Base-by-base conservation (phyloP, 2,329 filamentous ascomycete genomes). In the Thyridium curvatum region DNA sequence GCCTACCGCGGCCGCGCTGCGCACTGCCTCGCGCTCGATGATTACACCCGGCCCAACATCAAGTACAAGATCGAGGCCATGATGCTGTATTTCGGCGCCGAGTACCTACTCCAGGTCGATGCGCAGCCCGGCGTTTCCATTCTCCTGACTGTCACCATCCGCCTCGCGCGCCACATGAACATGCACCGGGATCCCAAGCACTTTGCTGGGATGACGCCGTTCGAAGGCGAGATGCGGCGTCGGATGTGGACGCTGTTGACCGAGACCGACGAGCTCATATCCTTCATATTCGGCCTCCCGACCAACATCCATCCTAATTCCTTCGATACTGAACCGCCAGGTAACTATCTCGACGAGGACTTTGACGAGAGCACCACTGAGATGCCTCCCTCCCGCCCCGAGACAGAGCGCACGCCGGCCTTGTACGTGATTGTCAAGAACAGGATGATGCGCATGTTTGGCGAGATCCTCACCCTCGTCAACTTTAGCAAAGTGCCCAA, bases 231-330 rank as follows among this genome's bases (percentile, higher is more conserved):
- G 54, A 70, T 75, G 59, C 62, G 71, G 14, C 61, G 72, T 4
- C 59, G 72, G n/a, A 55, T 63, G 3, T 76, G 72, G 69, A 34
- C 39, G 2, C 63, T 70, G 37, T 60, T 66, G 45, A 59, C 66
- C 13, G 65, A 70, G 44, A 58, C 66, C 14, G 72, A 76, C 46
- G 52, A 68, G 4, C 46, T 73, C 3, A 65, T 71, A 34, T 70
- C 69, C 1, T 71, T 69, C 42, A 69, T 75, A 51, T 64, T 72
- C n/a, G 70, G 72, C 8, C 64, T 75, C 50, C 71, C 72, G 2
- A 58, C 66, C n/a, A 66, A 68, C 39, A 60, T 74, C 35, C 60
- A 68, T 39, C 59, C 68, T 16, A 61, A 64, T 10, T 61, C 68
- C 32, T 69, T 61, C 50, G 70, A 73, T 46, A 66, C 64, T 2